A percentile compares a stretch with the other conserved stretches of the same genome.
Conservation (phyloP, 352 stramenopile genomes). For the Phytophthora sansomeana region DNA sequence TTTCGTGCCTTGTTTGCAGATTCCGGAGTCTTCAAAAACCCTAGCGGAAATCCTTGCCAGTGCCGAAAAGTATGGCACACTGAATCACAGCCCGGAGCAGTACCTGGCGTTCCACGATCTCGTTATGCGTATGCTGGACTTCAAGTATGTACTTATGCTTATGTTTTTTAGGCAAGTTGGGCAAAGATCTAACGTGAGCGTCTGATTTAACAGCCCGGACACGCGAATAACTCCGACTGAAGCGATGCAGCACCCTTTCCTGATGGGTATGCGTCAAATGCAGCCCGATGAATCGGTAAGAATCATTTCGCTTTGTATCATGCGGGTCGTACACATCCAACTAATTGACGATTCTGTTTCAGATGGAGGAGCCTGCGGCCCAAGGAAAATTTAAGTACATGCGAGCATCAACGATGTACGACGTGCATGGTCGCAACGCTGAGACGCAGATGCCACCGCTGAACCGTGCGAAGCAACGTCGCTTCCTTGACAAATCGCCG, state of each 20-base stretch:
- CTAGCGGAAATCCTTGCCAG: conserved; percentile 72
- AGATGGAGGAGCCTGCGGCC: conserved; percentile 37
- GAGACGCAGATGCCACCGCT: conserved; percentile 45
- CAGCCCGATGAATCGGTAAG: conserved; percentile 41
- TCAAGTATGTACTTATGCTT: conserved; percentile 73
- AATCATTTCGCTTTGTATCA: neutral
- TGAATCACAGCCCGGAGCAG: conserved; percentile 79
- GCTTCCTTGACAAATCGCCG: conserved; percentile 51
- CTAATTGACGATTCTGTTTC: neutral
- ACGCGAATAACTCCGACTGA: conserved; percentile 93
- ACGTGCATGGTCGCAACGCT: conserved; percentile 42
- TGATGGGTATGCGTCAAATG: conserved; percentile 57
- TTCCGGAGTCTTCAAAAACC: conserved; percentile 48
- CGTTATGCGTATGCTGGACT: conserved; percentile 95
- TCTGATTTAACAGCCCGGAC: conserved; percentile 55
- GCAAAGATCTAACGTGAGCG: neutral
- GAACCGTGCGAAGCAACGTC: conserved; percentile 56
- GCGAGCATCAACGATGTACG: conserved; percentile 50
- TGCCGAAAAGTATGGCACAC: conserved; percentile 49
- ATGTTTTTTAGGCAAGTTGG: neutral
- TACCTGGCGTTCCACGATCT: conserved; percentile 96
- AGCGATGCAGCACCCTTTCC: conserved; percentile 95
- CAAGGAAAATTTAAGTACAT: conserved; percentile 63
- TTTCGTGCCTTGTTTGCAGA: conserved; percentile 30
- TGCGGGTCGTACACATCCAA: neutral